Evolutionary conservation across 2,329 filamentous ascomycete genomes (phyloP).

Genomic region (Aspergillus novoparasiticus): DNA sequence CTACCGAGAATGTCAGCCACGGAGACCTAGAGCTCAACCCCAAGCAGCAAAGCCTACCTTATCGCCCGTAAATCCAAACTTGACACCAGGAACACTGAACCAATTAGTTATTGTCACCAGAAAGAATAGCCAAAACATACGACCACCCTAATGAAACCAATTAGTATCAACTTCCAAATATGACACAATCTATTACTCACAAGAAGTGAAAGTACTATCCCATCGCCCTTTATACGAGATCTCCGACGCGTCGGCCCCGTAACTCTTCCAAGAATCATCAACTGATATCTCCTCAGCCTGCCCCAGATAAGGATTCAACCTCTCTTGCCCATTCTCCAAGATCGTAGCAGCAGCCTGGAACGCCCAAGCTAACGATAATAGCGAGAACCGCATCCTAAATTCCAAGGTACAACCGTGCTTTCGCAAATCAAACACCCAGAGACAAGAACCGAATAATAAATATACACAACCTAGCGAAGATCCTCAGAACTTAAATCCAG

Average conservation of each 20-base stretch:
- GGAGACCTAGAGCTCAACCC: background rate
- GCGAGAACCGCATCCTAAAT: background rate
- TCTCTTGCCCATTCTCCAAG: constrained; percentile 45
- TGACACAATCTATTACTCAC: constrained; percentile 24
- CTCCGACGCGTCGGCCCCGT: constrained; percentile 54
- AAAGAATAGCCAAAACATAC: constrained; percentile 40
- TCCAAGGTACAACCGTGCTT: background rate
- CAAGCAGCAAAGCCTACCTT: constrained; percentile 31
- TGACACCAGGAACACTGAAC: constrained; percentile 52
- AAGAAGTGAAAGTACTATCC: constrained; percentile 62
- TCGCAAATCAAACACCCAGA: too few species aligned
- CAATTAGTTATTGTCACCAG: background rate
- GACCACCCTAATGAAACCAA: constrained; percentile 50
- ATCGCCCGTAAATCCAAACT: constrained; percentile 58
- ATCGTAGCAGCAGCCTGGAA: constrained; percentile 36
- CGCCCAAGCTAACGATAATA: constrained; percentile 4
- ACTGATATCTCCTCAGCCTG: constrained; percentile 32
- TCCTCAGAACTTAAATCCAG: background rate
- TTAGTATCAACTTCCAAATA: background rate
- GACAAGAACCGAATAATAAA: background rate
- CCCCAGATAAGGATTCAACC: constrained; percentile 41
- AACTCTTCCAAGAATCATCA: constrained; percentile 49
- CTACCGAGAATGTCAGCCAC: constrained; percentile 16
- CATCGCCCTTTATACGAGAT: constrained; percentile 65
- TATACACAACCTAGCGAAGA: background rate